Conservation (phyloP, 2,329 filamentous ascomycete genomes). For the Trichoderma breve region DNA sequence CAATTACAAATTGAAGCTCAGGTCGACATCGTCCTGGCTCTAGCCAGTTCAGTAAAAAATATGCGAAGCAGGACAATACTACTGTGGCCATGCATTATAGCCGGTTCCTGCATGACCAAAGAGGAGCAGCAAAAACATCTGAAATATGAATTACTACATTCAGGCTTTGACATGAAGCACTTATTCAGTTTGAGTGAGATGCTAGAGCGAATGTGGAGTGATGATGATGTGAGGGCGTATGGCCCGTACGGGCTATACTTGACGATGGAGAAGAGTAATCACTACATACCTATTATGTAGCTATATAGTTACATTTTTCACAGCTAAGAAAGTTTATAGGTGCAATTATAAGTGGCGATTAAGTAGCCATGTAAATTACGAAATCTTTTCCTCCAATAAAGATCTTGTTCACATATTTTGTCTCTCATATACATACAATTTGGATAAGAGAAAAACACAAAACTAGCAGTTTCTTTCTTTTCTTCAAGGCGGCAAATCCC, state of each 20-base stretch:
- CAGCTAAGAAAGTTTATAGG: too few relatives aligned
- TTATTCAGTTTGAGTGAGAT: background rate
- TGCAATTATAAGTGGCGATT: background rate
- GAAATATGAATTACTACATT: background rate
- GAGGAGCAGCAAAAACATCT: background rate
- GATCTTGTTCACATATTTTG: background rate
- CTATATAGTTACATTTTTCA: background rate
- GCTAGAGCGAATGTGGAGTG: background rate
- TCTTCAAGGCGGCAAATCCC: background rate
- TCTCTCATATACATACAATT: background rate
- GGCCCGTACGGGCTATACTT: background rate
- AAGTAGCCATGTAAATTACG: background rate
- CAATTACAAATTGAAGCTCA: background rate
- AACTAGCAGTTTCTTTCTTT: background rate
- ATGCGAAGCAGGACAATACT: background rate
- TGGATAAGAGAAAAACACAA: background rate
- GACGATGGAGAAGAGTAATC: background rate
- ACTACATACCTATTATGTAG: background rate
- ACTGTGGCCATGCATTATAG: background rate
- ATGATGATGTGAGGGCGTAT: background rate
- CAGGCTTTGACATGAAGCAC: background rate
- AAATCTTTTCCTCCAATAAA: background rate
- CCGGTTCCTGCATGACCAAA: background rate
- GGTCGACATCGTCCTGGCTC: background rate
- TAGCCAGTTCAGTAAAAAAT: background rate